Evolutionary conservation across 768 basidiomycete genomes (phyloP), one percentile per base, ranked within the genome.

Genomic region (Tylopilus intermedius): DNA sequence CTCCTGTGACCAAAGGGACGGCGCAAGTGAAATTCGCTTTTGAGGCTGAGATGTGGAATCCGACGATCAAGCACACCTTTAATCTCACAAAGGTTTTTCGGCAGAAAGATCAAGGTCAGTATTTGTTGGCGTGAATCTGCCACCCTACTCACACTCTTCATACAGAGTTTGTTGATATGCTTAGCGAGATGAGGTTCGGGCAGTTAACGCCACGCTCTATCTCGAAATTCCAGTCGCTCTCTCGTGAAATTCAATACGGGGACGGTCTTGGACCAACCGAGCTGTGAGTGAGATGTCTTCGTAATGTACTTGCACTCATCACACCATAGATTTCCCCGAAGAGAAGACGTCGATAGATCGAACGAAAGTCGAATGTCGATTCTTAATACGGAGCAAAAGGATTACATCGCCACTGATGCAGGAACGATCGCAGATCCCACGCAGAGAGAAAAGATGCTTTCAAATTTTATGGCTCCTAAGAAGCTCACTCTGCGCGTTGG

Each of bases 111-210:
- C 85, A 88, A 68, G 83, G 94, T 92, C 56, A 47, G 80, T 67
- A 8, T 24, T 32, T 42, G 27, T 41, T 38, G 26, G 11, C 14
- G 27, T 3, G 6, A 33, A 29, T 48, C 15, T 40, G 32, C 18
- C 44, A 35, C 42, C 33, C 40, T 40, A 45, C 52, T 47, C 8
- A 47, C 44, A 52, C n/a, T 55, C 38, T 42, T 53, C 37, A 21
- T 49, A 32, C 65, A 93, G 93, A 83, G 48, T 97, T 99, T 64
- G 81, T 99, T 47, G 79, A 90, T 67, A 98, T 98, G 93, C 75
- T 98, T 47, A 99, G 97, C 65, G 94, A 98, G 68, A 98, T 98
- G 96, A 83, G 96, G 14, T 95, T 92, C 60, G 96, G 96, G 3
- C 72, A 60, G 15, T 70, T 98, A 30, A 78, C 83, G 1, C 55